Evolutionary conservation across 495 filamentous ascomycete genomes (phyloP), one percentile per base, ranked within the genome.

Genomic region (Trichoderma parareesei): DNA sequence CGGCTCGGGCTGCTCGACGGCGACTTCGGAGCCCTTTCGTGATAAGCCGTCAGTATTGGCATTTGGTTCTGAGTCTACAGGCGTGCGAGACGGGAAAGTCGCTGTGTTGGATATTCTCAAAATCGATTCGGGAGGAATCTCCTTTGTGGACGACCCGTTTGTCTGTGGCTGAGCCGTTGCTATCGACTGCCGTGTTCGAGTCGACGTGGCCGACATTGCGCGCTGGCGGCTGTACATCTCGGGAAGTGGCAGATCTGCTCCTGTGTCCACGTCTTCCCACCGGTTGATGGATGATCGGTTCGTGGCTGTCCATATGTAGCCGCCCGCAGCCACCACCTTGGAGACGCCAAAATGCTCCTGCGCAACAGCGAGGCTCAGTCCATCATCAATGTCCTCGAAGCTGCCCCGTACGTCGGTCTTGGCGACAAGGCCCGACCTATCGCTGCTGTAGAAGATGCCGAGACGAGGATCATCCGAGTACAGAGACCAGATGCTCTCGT

Each of bases 401-500:
- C 84, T 86, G 61, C 85, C 83, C 46, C 92, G 82, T 10, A 90
- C 85, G 74, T 98, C 95, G 5, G 92, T 98, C 80, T 97, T 98
- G 42, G 92, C 93, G 49, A 98, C 89, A 64, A 97, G 73, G 2
- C 94, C 94, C 5, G 90, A 92, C 27, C 92, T 84, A 73, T 98
- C 94, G 69, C 89, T 90, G 41, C 93, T 97, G 76, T 97, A 96
- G 72, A 98, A 96, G 13, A 97, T 84, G 4, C 88, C 88, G 3
- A 98, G 82, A 57, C 88, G 79, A 8, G 92, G 92, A 69, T 97
- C 85, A 62, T 93, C 87, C 0, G 94, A 97, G 71, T 88, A 95
- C 20, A 98, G 81, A 38, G 92, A 94, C 94, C 94, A 98, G 20
- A 98, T 93, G 72, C 92, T 97, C 70, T 95, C 91, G 72, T 94